A percentile compares a stretch with the other conserved stretches of the same genome.
phyloP scores from a whole-genome alignment of 495 filamentous ascomycete genomes.

The Xylaria acuta region DNA sequence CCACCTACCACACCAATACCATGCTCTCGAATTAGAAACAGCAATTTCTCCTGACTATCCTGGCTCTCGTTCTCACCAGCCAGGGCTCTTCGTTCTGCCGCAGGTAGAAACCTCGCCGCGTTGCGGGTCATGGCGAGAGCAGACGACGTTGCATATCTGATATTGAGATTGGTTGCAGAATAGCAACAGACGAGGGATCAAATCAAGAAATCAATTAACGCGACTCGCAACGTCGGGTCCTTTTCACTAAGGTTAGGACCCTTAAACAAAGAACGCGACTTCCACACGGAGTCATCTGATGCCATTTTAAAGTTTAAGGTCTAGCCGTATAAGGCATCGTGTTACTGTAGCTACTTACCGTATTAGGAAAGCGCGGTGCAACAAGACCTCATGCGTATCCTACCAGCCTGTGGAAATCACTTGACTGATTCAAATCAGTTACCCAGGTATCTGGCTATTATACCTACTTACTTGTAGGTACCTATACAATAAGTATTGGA shows the following conservation, averaged over 20 bases:
- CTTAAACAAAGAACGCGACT: conserved; percentile 29
- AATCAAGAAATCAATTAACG: conserved; percentile 8
- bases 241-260: neutral
- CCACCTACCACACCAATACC: conserved; percentile 41
- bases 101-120: conserved; percentile 20
- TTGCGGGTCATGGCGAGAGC: conserved; percentile 30
- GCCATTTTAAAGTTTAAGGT: conserved; percentile 16
- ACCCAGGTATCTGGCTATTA: neutral
- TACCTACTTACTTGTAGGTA: no score
- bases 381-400: neutral
- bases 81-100: conserved; percentile 28
- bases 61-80: conserved; percentile 36
- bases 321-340: conserved; percentile 13
- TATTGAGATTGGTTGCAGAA: conserved; percentile 10
- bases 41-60: conserved; percentile 37
- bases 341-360: neutral
- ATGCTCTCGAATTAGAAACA: conserved; percentile 30
- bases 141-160: conserved; percentile 28
- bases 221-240: neutral
- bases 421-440: neutral
- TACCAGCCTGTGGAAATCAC: no score
- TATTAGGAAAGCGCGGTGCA: neutral
- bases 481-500: no score
- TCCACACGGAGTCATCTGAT: conserved; percentile 36
- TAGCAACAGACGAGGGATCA: neutral